Conservation (phyloP, 441 rosid species). For the Aquilaria agallochum region DNA sequence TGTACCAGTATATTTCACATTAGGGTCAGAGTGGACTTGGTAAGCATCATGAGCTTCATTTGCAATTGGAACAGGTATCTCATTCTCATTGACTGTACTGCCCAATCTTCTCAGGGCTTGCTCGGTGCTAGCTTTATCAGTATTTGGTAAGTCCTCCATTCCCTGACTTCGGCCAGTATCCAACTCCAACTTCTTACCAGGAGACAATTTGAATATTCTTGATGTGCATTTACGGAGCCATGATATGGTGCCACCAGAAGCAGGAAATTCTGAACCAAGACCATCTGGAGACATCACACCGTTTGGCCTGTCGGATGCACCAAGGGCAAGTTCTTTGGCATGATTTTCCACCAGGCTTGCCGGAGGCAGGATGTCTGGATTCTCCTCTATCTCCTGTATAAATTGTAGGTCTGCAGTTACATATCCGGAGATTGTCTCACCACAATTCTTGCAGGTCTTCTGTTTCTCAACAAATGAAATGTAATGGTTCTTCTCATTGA, state of each 20-base stretch:
- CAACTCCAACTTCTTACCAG: slow-evolving; percentile 44
- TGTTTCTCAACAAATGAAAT: slow-evolving; percentile 71
- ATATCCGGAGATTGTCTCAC: slow-evolving; percentile 63
- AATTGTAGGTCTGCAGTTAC: slow-evolving; percentile 62
- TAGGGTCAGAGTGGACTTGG: slow-evolving; percentile 38
- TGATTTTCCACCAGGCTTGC: slow-evolving; percentile 34
- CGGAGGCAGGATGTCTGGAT: slow-evolving; percentile 35
- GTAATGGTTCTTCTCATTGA: slow-evolving; percentile 80
- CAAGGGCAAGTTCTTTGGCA: slow-evolving; percentile 18
- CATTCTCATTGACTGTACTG: slow-evolving; percentile 30
- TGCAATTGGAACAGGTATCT: slow-evolving; percentile 42
- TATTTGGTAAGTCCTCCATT: slow-evolving; percentile 18
- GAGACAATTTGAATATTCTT: slow-evolving; percentile 72
- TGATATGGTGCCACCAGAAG: slow-evolving; percentile 51
- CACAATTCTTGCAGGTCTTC: slow-evolving; percentile 65
- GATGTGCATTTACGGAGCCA: slow-evolving; percentile 91
- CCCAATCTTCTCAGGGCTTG: slow-evolving; percentile 35
- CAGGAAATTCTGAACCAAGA: slow-evolving; percentile 47
- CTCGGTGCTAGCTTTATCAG: slow-evolving; percentile 27
- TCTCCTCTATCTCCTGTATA: slow-evolving; percentile 60
- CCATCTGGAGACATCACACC: slow-evolving; percentile 30
- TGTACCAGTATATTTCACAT: slow-evolving; percentile 38
- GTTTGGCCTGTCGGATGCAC: slow-evolving; percentile 25
- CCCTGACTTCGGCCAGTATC: slow-evolving; percentile 30
- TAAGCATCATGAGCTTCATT: slow-evolving; percentile 40